Evolutionary conservation across 176 grass and related monocot genomes (phyloP).

Genomic region (Hsuehochloa calcarea): DNA sequence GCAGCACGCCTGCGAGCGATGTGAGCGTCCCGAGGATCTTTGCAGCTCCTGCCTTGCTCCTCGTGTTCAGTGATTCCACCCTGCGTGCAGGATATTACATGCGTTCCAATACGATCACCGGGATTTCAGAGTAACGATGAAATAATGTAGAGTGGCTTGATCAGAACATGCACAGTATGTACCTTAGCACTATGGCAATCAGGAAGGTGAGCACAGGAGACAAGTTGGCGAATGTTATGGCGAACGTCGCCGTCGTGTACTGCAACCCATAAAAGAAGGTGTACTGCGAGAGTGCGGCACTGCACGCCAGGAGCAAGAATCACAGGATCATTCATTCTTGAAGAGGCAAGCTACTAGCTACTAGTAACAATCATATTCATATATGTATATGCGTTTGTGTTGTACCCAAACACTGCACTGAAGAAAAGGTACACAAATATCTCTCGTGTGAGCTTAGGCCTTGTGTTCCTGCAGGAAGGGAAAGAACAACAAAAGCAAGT

Average conservation of each 20-base stretch:
- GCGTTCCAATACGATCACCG: too few relatives aligned
- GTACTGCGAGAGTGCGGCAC: slow-evolving; percentile 69
- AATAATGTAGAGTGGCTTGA: not conserved
- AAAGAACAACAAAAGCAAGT: not conserved
- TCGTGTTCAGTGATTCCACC: slow-evolving; percentile 61
- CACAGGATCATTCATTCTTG: not conserved
- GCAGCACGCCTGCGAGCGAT: slow-evolving; percentile 49
- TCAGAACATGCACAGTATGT: not conserved
- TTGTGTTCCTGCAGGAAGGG: slow-evolving; percentile 50
- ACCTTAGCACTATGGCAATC: slow-evolving; percentile 57
- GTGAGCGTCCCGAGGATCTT: slow-evolving; percentile 60
- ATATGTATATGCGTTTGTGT: not conserved
- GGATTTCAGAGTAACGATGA: too few relatives aligned
- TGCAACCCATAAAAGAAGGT: slow-evolving; percentile 69
- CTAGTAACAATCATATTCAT: not conserved
- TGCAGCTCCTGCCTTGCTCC: slow-evolving; percentile 47
- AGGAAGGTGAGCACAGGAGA: slow-evolving; percentile 83
- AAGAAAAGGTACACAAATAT: slow-evolving; percentile 76
- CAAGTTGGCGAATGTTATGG: slow-evolving; percentile 79
- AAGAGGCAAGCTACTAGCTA: not conserved
- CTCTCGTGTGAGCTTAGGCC: slow-evolving; percentile 68
- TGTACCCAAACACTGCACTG: slow-evolving; percentile 69
- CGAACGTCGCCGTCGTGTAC: slow-evolving; percentile 69
- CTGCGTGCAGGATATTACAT: not conserved
- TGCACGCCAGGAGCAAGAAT: slow-evolving; percentile 27